Conservation (phyloP, 176 grass and related monocot genomes). For the Cymbopogon citratus region DNA sequence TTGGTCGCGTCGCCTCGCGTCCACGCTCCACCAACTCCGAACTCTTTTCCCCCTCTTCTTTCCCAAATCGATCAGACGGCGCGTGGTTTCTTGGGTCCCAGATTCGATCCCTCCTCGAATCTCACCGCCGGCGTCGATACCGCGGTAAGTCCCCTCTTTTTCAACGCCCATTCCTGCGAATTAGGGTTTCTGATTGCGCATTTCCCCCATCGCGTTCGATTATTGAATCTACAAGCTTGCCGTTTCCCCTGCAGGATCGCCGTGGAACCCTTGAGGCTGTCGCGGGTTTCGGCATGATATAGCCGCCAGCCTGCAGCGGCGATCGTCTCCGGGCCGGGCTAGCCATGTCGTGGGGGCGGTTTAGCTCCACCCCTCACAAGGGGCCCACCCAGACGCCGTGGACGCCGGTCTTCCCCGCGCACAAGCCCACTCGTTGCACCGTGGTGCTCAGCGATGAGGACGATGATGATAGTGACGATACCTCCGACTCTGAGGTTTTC, state of each 20-base stretch:
- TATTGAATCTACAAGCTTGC: background rate
- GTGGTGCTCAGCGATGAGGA: conserved; percentile 42
- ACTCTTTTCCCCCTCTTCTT: background rate
- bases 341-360: conserved; percentile 38
- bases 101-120: background rate
- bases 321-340: background rate
- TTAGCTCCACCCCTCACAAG: background rate
- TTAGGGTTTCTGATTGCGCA: conserved; percentile 24
- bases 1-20: background rate
- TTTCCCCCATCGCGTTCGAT: background rate
- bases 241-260: conserved; percentile 23
- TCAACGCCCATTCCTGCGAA: background rate
- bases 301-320: conserved; percentile 11
- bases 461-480: background rate
- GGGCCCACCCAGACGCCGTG: background rate
- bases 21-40: background rate
- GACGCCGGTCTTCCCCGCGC: background rate
- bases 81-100: background rate
- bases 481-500: conserved; percentile 32
- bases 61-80: background rate
- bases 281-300: background rate
- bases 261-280: background rate
- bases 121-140: background rate
- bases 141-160: background rate
- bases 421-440: background rate